These are phyloP conservation scores for Colletotrichum chlorophyti DNA, from an alignment of 2,329 filamentous ascomycete genomes.

Conservation along the genomic window DNA sequence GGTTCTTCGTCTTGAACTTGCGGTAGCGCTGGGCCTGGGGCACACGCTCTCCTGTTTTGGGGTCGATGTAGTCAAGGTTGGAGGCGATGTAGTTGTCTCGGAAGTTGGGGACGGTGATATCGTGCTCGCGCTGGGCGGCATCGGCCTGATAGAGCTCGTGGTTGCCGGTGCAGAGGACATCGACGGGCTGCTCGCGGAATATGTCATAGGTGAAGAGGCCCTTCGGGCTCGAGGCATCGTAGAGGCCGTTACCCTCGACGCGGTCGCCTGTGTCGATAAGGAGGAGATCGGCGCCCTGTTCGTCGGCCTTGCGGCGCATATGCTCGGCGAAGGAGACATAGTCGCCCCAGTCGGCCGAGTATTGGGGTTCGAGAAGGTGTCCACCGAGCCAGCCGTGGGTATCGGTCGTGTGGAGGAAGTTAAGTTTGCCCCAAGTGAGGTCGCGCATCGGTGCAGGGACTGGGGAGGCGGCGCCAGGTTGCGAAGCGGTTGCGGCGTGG, in stretches of 20 bases:
- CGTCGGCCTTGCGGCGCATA: slow-evolving; percentile 80
- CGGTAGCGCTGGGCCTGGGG: slow-evolving; percentile 84
- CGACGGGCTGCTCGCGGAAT: slow-evolving; percentile 80
- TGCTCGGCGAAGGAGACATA: slow-evolving; percentile 92
- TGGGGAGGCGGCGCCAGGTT: slow-evolving; percentile 82
- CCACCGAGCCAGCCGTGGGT: slow-evolving; percentile 96
- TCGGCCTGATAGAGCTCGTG: slow-evolving; percentile 90
- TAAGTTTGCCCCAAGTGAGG: slow-evolving; percentile 90
- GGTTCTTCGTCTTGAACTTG: slow-evolving; percentile 91
- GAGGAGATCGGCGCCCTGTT: slow-evolving; percentile 81
- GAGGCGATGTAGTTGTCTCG: slow-evolving; percentile 83
- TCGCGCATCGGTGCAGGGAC: slow-evolving; percentile 82
- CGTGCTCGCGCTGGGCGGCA: slow-evolving; percentile 79
- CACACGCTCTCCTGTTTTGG: slow-evolving; percentile 71
- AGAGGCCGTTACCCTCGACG: slow-evolving; percentile 92
- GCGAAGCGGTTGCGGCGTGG: slow-evolving; percentile 57
- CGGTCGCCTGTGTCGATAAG: slow-evolving; percentile 95
- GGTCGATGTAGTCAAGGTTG: slow-evolving; percentile 87
- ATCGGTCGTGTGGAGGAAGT: slow-evolving; percentile 96
- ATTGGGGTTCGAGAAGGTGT: slow-evolving; percentile 92
- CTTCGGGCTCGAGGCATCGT: slow-evolving; percentile 87
- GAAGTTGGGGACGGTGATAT: slow-evolving; percentile 83
- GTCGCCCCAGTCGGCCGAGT: slow-evolving; percentile 96
- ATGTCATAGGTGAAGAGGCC: slow-evolving; percentile 90
- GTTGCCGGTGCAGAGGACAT: slow-evolving; percentile 87